Conservation (phyloP, 1,284 basidiomycete species). For the Exobasidium cylindrosporum region DNA sequence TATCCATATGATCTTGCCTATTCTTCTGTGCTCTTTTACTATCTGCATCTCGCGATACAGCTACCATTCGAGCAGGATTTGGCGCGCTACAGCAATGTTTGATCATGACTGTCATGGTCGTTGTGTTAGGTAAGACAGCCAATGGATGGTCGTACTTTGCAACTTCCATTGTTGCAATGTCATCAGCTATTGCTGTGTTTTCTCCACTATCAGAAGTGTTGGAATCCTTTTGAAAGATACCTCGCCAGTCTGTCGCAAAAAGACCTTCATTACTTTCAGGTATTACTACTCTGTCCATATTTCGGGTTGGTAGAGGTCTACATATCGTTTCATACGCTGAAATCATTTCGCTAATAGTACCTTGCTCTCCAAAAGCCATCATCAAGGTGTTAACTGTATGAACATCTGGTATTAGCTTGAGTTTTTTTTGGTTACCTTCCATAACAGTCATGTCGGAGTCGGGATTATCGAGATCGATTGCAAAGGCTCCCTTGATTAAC, state of each 20-base stretch:
- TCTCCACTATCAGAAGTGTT: not conserved
- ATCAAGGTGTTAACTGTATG: conserved; percentile 51
- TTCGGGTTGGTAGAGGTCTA: conserved; percentile 27
- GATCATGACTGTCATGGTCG: conserved; percentile 36
- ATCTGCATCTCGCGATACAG: not conserved
- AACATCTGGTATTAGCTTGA: conserved; percentile 9
- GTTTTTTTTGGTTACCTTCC: not conserved
- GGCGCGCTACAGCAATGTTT: conserved; percentile 37
- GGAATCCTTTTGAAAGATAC: not conserved
- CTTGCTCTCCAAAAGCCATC: conserved; percentile 52
- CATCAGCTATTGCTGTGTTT: not conserved
- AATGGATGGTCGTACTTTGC: conserved; percentile 7
- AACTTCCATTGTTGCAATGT: not conserved
- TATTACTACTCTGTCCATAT: not conserved
- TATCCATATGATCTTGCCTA: conserved; percentile 25
- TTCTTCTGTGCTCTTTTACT: conserved; percentile 14
- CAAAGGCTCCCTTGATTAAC: conserved; percentile 42
- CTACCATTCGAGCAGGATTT: conserved; percentile 21
- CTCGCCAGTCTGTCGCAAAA: conserved; percentile 16
- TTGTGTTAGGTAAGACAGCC: conserved; percentile 38
- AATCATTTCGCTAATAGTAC: conserved; percentile 46
- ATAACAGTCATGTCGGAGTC: conserved; percentile 19
- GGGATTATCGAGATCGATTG: conserved; percentile 38
- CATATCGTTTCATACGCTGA: conserved; percentile 45
- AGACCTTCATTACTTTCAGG: conserved; percentile 18